Base-by-base conservation (phyloP, 2,329 filamentous ascomycete genomes). In the Berkeleyomyces rouxiae region DNA sequence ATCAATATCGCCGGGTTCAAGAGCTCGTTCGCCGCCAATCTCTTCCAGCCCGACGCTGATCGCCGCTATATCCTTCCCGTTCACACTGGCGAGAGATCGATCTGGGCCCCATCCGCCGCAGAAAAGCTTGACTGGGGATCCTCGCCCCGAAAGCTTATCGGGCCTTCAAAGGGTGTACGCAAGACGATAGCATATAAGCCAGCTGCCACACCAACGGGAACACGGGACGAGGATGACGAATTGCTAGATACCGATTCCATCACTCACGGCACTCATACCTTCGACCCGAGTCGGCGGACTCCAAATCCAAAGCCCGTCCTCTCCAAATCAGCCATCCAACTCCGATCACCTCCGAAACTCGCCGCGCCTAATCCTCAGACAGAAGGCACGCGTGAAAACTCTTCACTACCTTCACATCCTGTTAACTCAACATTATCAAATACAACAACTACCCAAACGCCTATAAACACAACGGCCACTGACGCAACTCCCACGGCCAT, bases 51-150 rank as follows among this genome's bases (percentile, higher is more conserved):
- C n/a, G 67, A 72, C 33, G 39, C 7, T 36, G 10, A 55, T 31
- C 51, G 51, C 66, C 68, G 71, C 68, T 71, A 72, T 65, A 63
- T 72, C n/a, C 68, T 70, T 65, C 69, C 72, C 31, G 66, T 68
- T 23, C 66, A 72, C 65, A 68, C 67, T 37, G 68, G 69, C 1
- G 46, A 69, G 36, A 68, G 61, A n/a, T 74, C 73, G 2, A 72
- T 73, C 42, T 74, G 73, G 72, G 69, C 70, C 10, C 67, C 69
- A 1, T 65, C 65, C 1, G 68, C 67, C 31, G 65, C 61, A 13
- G 66, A 69, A 10, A 68, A 67, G 9, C 67, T 66, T 3, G 67
- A 67, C 1, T 67, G 67, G 1, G 69, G 7, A 31, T 42, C 36
- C 53, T 43, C 13, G 43, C 33, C 36, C 36, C 59, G 37, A 16